Conservation (phyloP, 176 grass and related monocot genomes). For the Alloteropsis semialata region DNA sequence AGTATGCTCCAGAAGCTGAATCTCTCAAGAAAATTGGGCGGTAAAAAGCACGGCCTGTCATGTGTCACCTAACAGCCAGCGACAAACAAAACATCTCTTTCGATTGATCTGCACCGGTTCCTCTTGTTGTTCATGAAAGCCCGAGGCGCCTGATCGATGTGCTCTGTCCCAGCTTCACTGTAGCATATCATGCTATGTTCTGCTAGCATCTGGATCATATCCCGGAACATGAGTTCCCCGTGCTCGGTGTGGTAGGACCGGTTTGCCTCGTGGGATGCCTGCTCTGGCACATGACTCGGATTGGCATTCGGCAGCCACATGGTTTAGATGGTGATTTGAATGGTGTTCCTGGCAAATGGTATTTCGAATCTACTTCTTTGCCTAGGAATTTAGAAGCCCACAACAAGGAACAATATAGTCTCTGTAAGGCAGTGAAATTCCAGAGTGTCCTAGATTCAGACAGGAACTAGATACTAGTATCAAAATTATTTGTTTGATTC, state of each 20-base stretch:
- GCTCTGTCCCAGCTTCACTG: not conserved
- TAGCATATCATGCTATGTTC: not conserved
- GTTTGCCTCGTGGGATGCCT: not conserved
- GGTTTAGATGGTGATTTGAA: not conserved
- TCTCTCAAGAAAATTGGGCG: not conserved
- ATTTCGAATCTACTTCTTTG: not conserved
- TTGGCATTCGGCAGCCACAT: not conserved
- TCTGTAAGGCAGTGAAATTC: not conserved
- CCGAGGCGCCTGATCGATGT: not conserved
- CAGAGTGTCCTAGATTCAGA: not conserved
- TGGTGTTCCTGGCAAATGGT: not conserved
- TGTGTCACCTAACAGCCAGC: not conserved
- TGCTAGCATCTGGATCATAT: not conserved
- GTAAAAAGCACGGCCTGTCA: not conserved
- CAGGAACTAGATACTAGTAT: not conserved
- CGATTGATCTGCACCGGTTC: not conserved
- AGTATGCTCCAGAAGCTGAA: not conserved
- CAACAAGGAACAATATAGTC: not conserved
- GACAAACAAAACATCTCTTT: not conserved
- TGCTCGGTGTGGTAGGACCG: not conserved
- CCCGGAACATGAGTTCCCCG: not conserved
- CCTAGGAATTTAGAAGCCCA: not conserved
- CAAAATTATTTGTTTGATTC: not conserved
- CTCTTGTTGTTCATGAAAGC: not conserved
- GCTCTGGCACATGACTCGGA: not conserved